These are phyloP conservation scores for Galium porrigens DNA, from an alignment of 305 asterid species.

Conservation along the genomic window DNA sequence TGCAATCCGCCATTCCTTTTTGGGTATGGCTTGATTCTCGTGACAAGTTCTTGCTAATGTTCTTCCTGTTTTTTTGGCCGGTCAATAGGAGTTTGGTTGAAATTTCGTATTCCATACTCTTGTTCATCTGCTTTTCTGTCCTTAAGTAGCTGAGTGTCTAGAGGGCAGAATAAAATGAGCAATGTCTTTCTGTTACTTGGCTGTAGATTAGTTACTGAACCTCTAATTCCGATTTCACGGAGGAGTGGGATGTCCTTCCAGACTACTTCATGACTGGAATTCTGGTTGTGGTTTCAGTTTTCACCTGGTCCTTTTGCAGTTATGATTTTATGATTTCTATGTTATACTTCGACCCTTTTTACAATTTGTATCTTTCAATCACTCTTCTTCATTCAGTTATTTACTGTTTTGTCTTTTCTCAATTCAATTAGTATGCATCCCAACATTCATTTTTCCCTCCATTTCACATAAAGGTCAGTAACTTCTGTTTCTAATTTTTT, in stretches of 20 bases:
- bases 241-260: background rate
- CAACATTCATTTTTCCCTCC: too few relatives aligned
- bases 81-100: background rate
- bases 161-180: background rate
- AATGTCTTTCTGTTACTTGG: background rate
- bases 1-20: conserved; percentile 67
- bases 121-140: background rate
- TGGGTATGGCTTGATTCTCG: conserved; percentile 35
- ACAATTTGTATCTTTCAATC: too few relatives aligned
- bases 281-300: background rate
- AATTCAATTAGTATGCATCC: too few relatives aligned
- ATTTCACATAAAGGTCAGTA: too few relatives aligned
- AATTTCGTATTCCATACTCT: background rate
- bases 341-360: too few relatives aligned
- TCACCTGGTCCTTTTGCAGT: background rate
- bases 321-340: background rate
- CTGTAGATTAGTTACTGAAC: background rate
- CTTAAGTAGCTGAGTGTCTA: background rate
- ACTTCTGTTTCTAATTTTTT: too few relatives aligned
- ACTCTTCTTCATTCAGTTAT: too few relatives aligned
- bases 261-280: background rate
- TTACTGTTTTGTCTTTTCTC: too few relatives aligned
- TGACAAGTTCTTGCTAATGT: background rate
- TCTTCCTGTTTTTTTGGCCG: background rate
- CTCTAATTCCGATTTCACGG: background rate